Evolutionary conservation across 179 eudicot genomes (phyloP).

Genomic region (Nepenthes alata): DNA sequence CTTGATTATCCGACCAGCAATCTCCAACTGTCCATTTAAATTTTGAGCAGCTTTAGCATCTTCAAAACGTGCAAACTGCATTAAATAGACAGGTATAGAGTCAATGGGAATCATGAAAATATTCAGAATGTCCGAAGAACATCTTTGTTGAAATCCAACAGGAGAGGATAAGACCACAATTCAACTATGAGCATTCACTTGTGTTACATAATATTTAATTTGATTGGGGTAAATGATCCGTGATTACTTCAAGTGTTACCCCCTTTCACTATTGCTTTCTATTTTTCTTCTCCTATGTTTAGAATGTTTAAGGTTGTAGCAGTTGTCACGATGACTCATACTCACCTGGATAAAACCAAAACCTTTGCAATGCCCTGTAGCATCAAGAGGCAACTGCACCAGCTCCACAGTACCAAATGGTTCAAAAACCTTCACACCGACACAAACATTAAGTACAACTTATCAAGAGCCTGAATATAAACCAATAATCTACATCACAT

Average conservation of each 20-base stretch:
- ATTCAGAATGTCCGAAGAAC: neutral
- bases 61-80: slow-evolving; percentile 88
- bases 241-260: no score
- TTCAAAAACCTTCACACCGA: slow-evolving; percentile 62
- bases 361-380: slow-evolving; percentile 78
- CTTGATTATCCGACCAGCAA: slow-evolving; percentile 86
- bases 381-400: slow-evolving; percentile 80
- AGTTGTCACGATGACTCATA: neutral
- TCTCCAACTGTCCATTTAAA: slow-evolving; percentile 79
- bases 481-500: no score
- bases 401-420: slow-evolving; percentile 85
- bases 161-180: no score
- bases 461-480: neutral
- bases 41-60: slow-evolving; percentile 78
- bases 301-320: neutral
- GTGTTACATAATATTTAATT: no score
- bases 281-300: neutral
- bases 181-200: no score
- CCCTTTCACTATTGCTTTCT: no score
- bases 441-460: neutral
- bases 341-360: slow-evolving; percentile 90
- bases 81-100: neutral
- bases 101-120: neutral
- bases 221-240: no score
- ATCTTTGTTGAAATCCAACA: no score